phyloP scores from a whole-genome alignment of 768 basidiomycete species.

The Mycena chlorophos region DNA sequence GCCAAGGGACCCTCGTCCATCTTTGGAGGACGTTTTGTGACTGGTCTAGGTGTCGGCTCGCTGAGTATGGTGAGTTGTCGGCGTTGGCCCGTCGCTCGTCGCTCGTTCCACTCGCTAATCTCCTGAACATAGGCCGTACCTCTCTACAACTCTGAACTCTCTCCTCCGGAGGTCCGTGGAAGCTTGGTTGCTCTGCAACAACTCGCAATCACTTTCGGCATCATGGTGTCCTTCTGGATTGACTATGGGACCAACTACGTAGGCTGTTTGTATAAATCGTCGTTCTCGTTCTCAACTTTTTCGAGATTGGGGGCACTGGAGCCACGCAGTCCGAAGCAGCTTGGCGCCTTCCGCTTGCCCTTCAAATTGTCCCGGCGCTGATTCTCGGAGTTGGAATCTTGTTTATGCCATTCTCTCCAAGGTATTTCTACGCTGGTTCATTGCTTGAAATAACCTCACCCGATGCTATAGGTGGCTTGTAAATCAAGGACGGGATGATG shows the following conservation, averaged over 20 bases:
- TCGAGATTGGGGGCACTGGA: conserved; percentile 70
- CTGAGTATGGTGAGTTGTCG: conserved; percentile 56
- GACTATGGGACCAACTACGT: conserved; percentile 41
- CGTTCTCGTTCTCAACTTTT: conserved; percentile 44
- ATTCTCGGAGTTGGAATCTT: conserved; percentile 69
- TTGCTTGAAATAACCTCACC: not conserved
- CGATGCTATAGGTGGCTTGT: conserved; percentile 61
- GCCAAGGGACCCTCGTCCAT: conserved; percentile 60
- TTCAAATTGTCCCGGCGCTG: conserved; percentile 74
- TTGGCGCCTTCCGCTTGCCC: conserved; percentile 72
- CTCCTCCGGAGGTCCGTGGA: conserved; percentile 81
- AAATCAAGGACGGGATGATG: conserved; percentile 73
- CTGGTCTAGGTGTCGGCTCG: conserved; percentile 80
- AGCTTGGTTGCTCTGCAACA: conserved; percentile 81
- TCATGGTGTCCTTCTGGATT: conserved; percentile 65
- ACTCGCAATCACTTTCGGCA: conserved; percentile 76
- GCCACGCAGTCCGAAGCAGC: conserved; percentile 61
- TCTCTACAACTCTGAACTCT: conserved; percentile 70
- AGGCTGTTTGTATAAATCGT: conserved; percentile 12
- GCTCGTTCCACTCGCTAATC: not conserved
- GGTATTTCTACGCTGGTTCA: conserved; percentile 37
- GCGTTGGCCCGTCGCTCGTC: not conserved
- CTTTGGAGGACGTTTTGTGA: conserved; percentile 75
- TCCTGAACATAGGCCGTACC: conserved; percentile 46
- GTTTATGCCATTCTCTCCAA: conserved; percentile 80